Percentiles rank a stretch among this genome's conserved stretches.
These are phyloP conservation scores for Xylariaceae sp. DNA, from an alignment of 2,329 filamentous ascomycete species.

Conservation along the genomic window DNA sequence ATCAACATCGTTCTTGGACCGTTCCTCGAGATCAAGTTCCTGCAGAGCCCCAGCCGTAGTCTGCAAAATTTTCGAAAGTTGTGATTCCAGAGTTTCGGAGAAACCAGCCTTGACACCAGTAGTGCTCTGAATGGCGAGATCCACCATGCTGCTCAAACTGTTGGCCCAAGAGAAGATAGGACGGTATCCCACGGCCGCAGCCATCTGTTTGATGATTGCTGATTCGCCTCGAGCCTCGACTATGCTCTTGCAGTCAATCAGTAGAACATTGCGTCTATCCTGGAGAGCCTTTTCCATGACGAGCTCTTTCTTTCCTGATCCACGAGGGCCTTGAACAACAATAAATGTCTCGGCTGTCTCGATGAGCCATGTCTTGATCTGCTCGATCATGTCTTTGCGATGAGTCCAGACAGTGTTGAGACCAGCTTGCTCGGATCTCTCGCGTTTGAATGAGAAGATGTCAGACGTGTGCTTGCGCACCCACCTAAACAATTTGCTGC, in stretches of 20 bases:
- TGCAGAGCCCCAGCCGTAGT: slow-evolving; percentile 78
- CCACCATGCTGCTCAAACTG: slow-evolving; percentile 85
- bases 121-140: slow-evolving; percentile 88
- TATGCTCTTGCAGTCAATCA: slow-evolving; percentile 91
- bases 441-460: slow-evolving; percentile 56
- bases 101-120: slow-evolving; percentile 94
- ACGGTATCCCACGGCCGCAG: slow-evolving; percentile 79
- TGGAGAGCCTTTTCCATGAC: slow-evolving; percentile 80
- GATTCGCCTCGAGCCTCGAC: slow-evolving; percentile 87
- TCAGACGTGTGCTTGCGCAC: slow-evolving; percentile 69
- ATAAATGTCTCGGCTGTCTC: slow-evolving; percentile 91
- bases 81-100: slow-evolving; percentile 85
- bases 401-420: slow-evolving; percentile 85
- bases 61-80: slow-evolving; percentile 84
- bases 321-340: slow-evolving; percentile 86
- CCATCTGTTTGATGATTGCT: slow-evolving; percentile 77
- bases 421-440: slow-evolving; percentile 60
- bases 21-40: slow-evolving; percentile 65
- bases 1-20: slow-evolving; percentile 71
- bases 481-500: slow-evolving; percentile 75
- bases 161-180: slow-evolving; percentile 97
- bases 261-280: slow-evolving; percentile 69
- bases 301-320: slow-evolving; percentile 85
- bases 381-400: slow-evolving; percentile 73
- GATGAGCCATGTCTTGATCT: slow-evolving; percentile 79